These are phyloP conservation scores for Phytophthora pistaciae DNA, from an alignment of 352 stramenopile genomes.

Conservation along the genomic window DNA sequence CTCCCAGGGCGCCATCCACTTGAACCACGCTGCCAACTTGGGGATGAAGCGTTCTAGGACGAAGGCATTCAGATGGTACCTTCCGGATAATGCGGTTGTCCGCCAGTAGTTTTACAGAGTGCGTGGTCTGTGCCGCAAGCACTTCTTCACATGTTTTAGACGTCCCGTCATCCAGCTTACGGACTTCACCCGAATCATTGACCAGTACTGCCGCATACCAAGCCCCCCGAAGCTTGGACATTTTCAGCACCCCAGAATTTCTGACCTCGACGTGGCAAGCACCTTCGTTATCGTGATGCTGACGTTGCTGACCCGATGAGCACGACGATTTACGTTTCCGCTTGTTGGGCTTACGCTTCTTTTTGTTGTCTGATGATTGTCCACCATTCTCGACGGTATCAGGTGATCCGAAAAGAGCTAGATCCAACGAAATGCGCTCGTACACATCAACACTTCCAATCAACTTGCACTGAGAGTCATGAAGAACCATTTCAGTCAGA, in stretches of 20 bases:
- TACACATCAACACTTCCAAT: conserved; percentile 59
- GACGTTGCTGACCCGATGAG: conserved; percentile 29
- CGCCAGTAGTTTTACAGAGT: conserved; percentile 57
- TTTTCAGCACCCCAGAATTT: conserved; percentile 43
- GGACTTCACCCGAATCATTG: conserved; percentile 20
- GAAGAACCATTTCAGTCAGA: conserved; percentile 70
- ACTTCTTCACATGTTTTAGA: conserved; percentile 28
- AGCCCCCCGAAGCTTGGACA: conserved; percentile 54
- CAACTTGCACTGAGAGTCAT: conserved; percentile 84
- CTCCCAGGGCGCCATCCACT: conserved; percentile 66
- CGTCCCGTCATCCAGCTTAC: conserved; percentile 16
- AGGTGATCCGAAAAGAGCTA: conserved; percentile 56
- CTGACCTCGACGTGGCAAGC: conserved; percentile 61
- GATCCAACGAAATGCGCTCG: conserved; percentile 50
- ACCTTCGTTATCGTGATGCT: conserved; percentile 23
- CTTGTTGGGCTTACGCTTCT: conserved; percentile 74
- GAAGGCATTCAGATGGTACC: conserved; percentile 53
- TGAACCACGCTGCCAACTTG: conserved; percentile 81
- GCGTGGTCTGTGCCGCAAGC: conserved; percentile 23
- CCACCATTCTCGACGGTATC: conserved; percentile 17
- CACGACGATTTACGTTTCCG: conserved; percentile 55
- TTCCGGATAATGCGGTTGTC: conserved; percentile 53
- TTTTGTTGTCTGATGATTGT: conserved; percentile 37
- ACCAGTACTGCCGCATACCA: conserved; percentile 71
- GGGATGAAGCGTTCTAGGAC: conserved; percentile 40